These are phyloP conservation scores for Rhizopus delemar DNA, from an alignment of 371 early-diverging fungal genomes.

Conservation along the genomic window DNA sequence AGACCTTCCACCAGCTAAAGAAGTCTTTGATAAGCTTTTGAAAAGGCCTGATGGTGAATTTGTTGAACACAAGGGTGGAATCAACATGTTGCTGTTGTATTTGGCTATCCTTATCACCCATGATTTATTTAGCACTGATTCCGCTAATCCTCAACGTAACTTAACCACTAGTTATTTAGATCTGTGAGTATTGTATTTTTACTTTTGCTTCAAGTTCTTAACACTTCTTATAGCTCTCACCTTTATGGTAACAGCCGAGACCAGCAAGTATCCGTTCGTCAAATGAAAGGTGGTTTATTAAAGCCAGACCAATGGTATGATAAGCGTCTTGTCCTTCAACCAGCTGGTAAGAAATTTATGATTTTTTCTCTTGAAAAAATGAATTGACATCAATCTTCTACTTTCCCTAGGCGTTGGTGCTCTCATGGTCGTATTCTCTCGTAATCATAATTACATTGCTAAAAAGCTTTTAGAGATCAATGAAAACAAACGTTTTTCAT, in stretches of 20 bases:
- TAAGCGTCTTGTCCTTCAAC: slow-evolving; percentile 48
- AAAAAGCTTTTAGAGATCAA: slow-evolving; percentile 44
- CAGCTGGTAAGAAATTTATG: slow-evolving; percentile 32
- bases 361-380: not conserved
- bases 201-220: not conserved
- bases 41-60: slow-evolving; percentile 39
- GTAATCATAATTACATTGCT: slow-evolving; percentile 61
- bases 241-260: slow-evolving; percentile 48
- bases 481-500: slow-evolving; percentile 44
- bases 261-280: slow-evolving; percentile 44
- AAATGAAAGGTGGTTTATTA: slow-evolving; percentile 42
- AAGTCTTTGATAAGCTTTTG: slow-evolving; percentile 40
- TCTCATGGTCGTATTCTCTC: slow-evolving; percentile 49
- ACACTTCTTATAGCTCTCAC: slow-evolving; percentile 22
- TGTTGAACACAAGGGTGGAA: slow-evolving; percentile 32
- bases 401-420: slow-evolving; percentile 35
- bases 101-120: slow-evolving; percentile 56
- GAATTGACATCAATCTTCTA: not conserved
- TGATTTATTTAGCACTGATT: slow-evolving; percentile 54
- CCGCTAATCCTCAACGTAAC: slow-evolving; percentile 41
- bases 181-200: slow-evolving; percentile 25
- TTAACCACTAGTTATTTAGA: slow-evolving; percentile 53
- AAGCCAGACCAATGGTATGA: slow-evolving; percentile 58
- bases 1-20: slow-evolving; percentile 36
- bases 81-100: slow-evolving; percentile 51